Conservation (phyloP, 1,284 basidiomycete genomes). For the Papiliotrema nemorosa region DNA sequence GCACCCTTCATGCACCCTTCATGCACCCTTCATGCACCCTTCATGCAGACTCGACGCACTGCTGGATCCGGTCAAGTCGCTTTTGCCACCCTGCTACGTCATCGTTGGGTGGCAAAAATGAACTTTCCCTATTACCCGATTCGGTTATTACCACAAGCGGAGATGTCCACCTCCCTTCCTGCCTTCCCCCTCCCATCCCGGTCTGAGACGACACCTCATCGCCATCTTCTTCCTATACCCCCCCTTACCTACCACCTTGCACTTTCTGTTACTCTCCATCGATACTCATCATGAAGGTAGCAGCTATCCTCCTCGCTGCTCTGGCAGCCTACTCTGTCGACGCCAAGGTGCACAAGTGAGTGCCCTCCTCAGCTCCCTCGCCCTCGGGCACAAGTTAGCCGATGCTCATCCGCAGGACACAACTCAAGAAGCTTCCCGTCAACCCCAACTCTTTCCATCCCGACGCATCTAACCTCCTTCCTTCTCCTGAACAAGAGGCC, state of each 20-base stretch:
- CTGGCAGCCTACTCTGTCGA: constrained; percentile 57
- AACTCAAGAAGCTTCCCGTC: constrained; percentile 72
- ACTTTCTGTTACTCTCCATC: constrained; percentile 7
- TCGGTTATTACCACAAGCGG: neutral
- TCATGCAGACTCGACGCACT: neutral
- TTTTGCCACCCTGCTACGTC: neutral
- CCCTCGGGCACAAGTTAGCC: neutral
- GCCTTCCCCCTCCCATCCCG: neutral
- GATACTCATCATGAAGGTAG: constrained; percentile 56
- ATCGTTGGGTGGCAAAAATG: too few relatives aligned
- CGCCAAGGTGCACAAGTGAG: constrained; percentile 44
- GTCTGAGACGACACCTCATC: constrained; percentile 1
- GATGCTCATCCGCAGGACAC: constrained; percentile 69
- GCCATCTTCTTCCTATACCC: neutral
- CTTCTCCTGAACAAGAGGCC: constrained; percentile 63
- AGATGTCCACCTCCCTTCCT: neutral
- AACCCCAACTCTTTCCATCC: constrained; percentile 52
- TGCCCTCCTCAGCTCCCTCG: constrained; percentile 3
- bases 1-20: neutral
- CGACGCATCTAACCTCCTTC: constrained; percentile 47
- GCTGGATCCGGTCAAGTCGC: neutral
- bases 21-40: too few relatives aligned
- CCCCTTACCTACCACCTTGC: constrained; percentile 9
- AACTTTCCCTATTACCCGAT: neutral
- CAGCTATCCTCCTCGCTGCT: constrained; percentile 67